Percentiles rank a stretch among this genome's conserved stretches.
These are phyloP conservation scores for Malassezia furfur DNA, from an alignment of 1,284 basidiomycete species.

Conservation along the genomic window DNA sequence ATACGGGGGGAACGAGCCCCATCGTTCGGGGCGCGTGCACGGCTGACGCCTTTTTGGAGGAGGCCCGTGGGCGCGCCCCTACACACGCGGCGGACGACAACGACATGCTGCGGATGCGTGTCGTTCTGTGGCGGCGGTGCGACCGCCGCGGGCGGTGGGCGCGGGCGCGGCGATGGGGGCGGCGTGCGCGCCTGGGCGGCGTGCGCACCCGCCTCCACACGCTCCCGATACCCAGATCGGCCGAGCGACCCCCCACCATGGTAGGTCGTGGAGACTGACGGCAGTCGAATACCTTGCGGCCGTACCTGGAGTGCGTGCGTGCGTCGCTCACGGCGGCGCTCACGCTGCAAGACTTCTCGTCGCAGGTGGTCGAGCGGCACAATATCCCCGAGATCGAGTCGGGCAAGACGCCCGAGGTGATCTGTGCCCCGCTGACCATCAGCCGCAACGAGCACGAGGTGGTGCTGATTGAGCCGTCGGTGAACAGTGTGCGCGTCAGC, in stretches of 20 bases:
- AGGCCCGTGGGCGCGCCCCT: no score
- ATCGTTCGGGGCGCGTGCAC: no score
- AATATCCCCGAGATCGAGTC: constrained; percentile 66
- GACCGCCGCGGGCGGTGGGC: no score
- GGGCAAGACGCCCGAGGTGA: constrained; percentile 55
- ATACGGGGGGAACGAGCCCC: no score
- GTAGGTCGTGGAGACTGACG: constrained; percentile 10
- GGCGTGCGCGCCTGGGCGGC: no score
- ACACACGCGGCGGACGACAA: no score
- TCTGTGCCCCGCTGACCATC: constrained; percentile 83
- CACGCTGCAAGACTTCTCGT: constrained; percentile 92
- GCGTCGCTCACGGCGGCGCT: constrained; percentile 93
- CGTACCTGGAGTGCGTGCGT: constrained; percentile 89
- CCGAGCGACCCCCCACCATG: constrained; percentile 7
- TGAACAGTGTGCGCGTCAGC: constrained; percentile 90
- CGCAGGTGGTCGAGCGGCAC: constrained; percentile 91
- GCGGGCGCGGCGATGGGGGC: no score
- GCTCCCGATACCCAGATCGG: background rate
- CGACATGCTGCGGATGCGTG: no score
- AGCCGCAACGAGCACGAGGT: constrained; percentile 93
- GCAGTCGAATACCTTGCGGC: constrained; percentile 64
- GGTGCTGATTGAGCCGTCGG: constrained; percentile 88
- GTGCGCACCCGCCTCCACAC: constrained; percentile 2
- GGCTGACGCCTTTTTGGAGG: no score
- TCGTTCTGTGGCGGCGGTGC: no score